Base-by-base conservation (phyloP, 208 protist species). In the Naegleria gruberi region DNA sequence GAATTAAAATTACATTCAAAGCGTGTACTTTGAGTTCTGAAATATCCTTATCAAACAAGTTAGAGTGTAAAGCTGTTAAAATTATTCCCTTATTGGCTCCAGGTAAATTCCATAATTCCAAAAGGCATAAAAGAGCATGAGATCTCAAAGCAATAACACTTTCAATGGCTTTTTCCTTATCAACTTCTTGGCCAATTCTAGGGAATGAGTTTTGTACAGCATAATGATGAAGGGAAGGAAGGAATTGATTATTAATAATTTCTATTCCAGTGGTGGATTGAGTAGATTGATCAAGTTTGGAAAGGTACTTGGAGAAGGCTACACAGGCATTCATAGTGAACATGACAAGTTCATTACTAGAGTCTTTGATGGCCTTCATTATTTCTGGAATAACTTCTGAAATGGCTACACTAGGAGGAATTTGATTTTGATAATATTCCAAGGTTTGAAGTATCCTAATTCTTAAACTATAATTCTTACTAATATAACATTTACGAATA, bases 301-400 rank as follows among this genome's bases (percentile, higher is more conserved):
- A 15, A 73, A 88, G 42, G 42, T 88, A 42, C 26, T 19, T 40
- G n/a, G 44, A 41, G 10, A 88, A 23, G 19, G 34, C 2, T 43
- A 88, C 45, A 4, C 46, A 42, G n/a, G 84, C 84, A 65, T 88
- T 43, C 84, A 88, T 88, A 4, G 84, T 65, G n/a, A 65, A 65
- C 46, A 51, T 51, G 7, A 65, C 46, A 8, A 88, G 1, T 10
- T 88, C 84, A 40, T 88, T 42, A 10, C 42, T 65, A 41, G 4
- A n/a, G 46, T 88, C 84, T 23, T 65, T 65, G 17, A 88, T 65
- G 4, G 45, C 84, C 0, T 42, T 37, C 45, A 88, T 51, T 43
- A 88, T 65, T 65, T 65, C 37, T n/a, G 8, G 19, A 51, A 65
- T 26, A 42, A 88, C 40, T 26, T 65, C 23, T 8, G 23, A 34